phyloP scores from a whole-genome alignment of 2,329 filamentous ascomycete genomes.

The Cordyceps pruinosa region DNA sequence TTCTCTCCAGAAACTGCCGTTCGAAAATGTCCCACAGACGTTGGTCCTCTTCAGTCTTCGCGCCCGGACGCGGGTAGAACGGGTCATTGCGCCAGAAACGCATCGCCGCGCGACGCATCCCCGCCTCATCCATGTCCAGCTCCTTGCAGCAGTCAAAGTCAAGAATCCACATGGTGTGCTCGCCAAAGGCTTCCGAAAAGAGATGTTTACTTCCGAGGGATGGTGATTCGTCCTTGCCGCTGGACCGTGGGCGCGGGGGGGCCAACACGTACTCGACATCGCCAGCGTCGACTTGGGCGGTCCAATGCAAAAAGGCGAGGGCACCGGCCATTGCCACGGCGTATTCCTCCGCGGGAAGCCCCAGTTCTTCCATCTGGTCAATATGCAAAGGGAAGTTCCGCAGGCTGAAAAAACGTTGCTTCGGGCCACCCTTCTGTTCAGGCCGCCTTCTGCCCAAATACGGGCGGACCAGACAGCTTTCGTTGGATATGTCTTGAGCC shows the following conservation, averaged over 20 bases:
- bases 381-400: slow-evolving; percentile 43
- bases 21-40: slow-evolving; percentile 21
- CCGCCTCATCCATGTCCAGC: slow-evolving; percentile 30
- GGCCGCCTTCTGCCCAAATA: slow-evolving; percentile 36
- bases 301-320: slow-evolving; percentile 46
- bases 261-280: slow-evolving; percentile 51
- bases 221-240: too few relatives aligned
- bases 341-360: slow-evolving; percentile 28
- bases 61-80: slow-evolving; percentile 38
- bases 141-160: slow-evolving; percentile 38
- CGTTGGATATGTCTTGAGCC: slow-evolving; percentile 24
- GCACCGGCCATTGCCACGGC: slow-evolving; percentile 40
- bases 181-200: slow-evolving; percentile 19
- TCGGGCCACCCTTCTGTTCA: slow-evolving; percentile 4
- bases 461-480: slow-evolving; percentile 42
- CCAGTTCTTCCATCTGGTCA: slow-evolving; percentile 41
- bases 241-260: slow-evolving; percentile 16
- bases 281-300: slow-evolving; percentile 39
- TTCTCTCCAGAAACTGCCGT: background rate
- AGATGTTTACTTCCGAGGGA: too few relatives aligned
- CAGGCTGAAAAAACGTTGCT: slow-evolving; percentile 29
- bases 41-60: background rate
- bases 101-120: slow-evolving; percentile 33
- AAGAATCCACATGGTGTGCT: slow-evolving; percentile 36
- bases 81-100: slow-evolving; percentile 45